These are phyloP conservation scores for Trametes gibbosa DNA, from an alignment of 768 basidiomycete species.

Conservation along the genomic window DNA sequence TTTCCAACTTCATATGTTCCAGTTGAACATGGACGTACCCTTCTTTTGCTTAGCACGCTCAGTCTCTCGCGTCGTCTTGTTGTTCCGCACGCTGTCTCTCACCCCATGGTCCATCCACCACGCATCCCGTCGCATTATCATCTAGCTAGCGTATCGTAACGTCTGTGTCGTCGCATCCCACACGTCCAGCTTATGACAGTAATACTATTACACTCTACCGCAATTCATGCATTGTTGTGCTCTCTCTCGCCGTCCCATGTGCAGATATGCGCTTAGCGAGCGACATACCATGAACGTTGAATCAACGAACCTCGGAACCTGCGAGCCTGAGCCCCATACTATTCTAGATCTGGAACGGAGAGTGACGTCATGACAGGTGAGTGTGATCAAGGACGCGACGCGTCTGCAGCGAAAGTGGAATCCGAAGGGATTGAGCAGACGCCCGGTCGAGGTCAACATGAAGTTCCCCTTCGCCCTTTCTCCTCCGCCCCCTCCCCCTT, in stretches of 20 bases:
- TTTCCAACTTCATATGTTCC: neutral
- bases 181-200: slow-evolving; percentile 20
- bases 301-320: too few species aligned
- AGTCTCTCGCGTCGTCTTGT: slow-evolving; percentile 14
- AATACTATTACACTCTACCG: slow-evolving; percentile 16
- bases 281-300: too few species aligned
- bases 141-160: slow-evolving; percentile 14
- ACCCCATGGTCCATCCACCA: neutral
- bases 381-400: slow-evolving; percentile 15
- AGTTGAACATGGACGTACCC: slow-evolving; percentile 9
- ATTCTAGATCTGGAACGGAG: slow-evolving; percentile 8
- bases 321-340: slow-evolving; percentile 2
- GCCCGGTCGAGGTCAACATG: slow-evolving; percentile 9
- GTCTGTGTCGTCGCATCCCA: slow-evolving; percentile 20
- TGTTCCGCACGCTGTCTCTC: slow-evolving; percentile 10
- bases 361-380: slow-evolving; percentile 12
- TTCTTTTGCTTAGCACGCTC: slow-evolving; percentile 12
- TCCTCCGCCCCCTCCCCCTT: too few species aligned
- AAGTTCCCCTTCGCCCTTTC: slow-evolving; percentile 1
- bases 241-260: too few species aligned
- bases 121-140: neutral
- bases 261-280: too few species aligned
- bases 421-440: too few species aligned
- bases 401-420: slow-evolving; percentile 8
- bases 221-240: slow-evolving; percentile 4